Conservation (phyloP, 2,329 filamentous ascomycete genomes). For the Pseudogymnoascus sp. region DNA sequence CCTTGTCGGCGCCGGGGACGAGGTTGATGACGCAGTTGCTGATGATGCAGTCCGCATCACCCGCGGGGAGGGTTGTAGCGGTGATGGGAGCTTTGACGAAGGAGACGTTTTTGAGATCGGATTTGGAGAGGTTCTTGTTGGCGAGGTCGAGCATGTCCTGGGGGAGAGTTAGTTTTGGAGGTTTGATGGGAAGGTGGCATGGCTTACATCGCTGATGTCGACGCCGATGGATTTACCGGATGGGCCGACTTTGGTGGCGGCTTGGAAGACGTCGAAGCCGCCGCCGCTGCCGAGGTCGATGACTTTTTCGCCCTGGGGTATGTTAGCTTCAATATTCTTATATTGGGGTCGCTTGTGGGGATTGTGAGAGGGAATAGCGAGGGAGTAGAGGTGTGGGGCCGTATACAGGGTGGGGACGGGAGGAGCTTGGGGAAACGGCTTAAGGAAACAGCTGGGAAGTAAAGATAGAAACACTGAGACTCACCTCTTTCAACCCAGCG, state of each 20-base stretch:
- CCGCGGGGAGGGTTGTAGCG: slow-evolving; percentile 35
- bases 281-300: slow-evolving; percentile 50
- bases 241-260: slow-evolving; percentile 41
- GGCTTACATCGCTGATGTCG: slow-evolving; percentile 49
- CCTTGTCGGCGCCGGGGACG: slow-evolving; percentile 45
- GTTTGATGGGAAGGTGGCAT: neutral
- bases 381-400: neutral
- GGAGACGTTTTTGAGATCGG: slow-evolving; percentile 35
- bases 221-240: slow-evolving; percentile 46
- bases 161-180: slow-evolving; percentile 8
- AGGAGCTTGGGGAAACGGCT: neutral
- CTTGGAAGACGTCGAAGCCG: slow-evolving; percentile 50
- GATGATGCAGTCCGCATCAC: slow-evolving; percentile 47
- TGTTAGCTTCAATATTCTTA: neutral
- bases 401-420: neutral
- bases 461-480: neutral
- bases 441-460: neutral
- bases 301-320: slow-evolving; percentile 44
- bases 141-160: slow-evolving; percentile 50
- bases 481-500: slow-evolving; percentile 8
- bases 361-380: neutral
- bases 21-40: slow-evolving; percentile 58
- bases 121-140: slow-evolving; percentile 35
- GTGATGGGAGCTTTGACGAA: slow-evolving; percentile 48
- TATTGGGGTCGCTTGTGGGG: slow-evolving; percentile 39